A percentile compares a stretch with the other conserved stretches of the same genome.
These are phyloP conservation scores for Pulicaria dysenterica DNA, from an alignment of 129 eudicot species.

Conservation along the genomic window DNA sequence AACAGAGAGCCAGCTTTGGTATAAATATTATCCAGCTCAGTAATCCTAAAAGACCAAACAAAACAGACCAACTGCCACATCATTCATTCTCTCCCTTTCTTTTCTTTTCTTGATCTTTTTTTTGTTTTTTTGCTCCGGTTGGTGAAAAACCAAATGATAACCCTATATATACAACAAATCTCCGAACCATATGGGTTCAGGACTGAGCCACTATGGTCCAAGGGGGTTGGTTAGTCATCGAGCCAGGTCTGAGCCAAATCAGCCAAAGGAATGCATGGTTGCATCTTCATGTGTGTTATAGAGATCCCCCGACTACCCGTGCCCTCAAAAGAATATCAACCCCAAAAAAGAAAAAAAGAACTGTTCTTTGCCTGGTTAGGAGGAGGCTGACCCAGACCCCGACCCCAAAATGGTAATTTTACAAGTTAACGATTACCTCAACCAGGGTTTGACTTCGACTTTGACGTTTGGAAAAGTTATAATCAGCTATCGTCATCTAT, in stretches of 20 bases:
- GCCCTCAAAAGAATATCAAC: constrained; percentile 46
- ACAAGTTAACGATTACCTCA: constrained; percentile 30
- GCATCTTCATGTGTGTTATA: not conserved
- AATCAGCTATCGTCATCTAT: constrained; percentile 95
- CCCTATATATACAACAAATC: constrained; percentile 69
- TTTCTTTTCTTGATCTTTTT: no score
- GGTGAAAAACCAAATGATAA: constrained; percentile 29
- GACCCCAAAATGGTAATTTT: constrained; percentile 31
- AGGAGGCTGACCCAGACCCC: constrained; percentile 22
- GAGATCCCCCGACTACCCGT: constrained; percentile 20
- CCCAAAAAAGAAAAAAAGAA: not conserved
- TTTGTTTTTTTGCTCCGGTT: constrained; percentile 41
- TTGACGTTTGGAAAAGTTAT: constrained; percentile 21
- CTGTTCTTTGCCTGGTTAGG: constrained; percentile 22
- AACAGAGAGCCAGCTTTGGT: not conserved
- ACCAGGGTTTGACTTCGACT: constrained; percentile 35
- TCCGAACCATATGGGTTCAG: constrained; percentile 37
- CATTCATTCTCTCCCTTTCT: constrained; percentile 28
- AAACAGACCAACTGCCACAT: constrained; percentile 40
- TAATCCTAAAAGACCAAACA: constrained; percentile 31
- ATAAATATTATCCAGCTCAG: constrained; percentile 29
- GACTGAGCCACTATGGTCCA: constrained; percentile 41
- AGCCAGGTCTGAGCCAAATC: constrained; percentile 36
- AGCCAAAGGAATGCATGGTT: constrained; percentile 14
- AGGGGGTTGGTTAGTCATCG: constrained; percentile 40